Base-by-base conservation (phyloP, 2,329 filamentous ascomycete species). In the Phialemoniopsis sp. region DNA sequence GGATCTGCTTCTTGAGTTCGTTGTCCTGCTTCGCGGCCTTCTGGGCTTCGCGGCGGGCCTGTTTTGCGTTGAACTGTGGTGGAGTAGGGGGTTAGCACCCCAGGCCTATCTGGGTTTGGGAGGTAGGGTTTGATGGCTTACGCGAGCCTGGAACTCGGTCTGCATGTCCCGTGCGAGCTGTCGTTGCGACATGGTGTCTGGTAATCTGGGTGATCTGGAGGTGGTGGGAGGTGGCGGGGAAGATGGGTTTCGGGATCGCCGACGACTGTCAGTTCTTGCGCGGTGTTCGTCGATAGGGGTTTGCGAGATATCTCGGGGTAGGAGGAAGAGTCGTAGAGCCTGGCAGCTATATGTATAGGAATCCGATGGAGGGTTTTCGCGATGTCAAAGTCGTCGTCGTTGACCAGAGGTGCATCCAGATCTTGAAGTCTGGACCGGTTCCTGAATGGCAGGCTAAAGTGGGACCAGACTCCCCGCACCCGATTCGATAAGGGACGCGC, bases 11-110 rank as follows among this genome's bases (percentile, higher is more conserved):
- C 63, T 78, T 76, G 43, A 80, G 64, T 43, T 76, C 64, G 41
- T 73, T 74, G 50, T 80, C 76, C 55, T 79, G 73, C 62, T 80
- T 80, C 42, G 70, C 66, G 14, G 77, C 76, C 58, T 80, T 80
- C 49, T 73, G 69, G 40, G 76, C 74, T 52, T 80, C 76, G 51
- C 76, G 74, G 29, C 76, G 73, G 46, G 76, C 76, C 53, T 80
- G 76, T 56, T 80, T 80, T 41, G 76, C 76, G 58, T 79, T 74
- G 62, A 81, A 79, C 69, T 73, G 37, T 6, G 21, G 21, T 26
- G 21, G 21, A 6, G 21, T 10, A 10, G 32, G 36, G 28, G 28
- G 14, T 28, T 19, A 29, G 30, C 19, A 28, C 12, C 18, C 17
- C 16, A 17, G 17, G 21, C 18, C n/a, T 37, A 7, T 37, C 18